These are phyloP conservation scores for Saccharomyces kudriavzevii DNA, from an alignment of 805 yeast genomes.

Conservation along the genomic window DNA sequence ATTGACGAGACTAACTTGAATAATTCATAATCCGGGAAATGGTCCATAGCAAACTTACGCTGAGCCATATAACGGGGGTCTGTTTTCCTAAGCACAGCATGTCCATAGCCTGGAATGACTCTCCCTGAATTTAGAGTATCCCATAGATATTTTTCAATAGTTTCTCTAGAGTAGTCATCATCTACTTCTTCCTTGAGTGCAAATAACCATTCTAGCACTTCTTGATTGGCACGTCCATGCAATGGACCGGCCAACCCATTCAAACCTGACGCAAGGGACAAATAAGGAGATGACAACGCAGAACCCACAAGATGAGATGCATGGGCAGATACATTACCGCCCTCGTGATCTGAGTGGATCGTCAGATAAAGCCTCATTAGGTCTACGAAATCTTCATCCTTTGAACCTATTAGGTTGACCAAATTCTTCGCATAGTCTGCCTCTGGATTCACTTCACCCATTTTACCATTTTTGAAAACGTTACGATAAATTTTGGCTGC, in stretches of 20 bases:
- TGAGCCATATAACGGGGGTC: constrained; percentile 85
- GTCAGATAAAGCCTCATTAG: constrained; percentile 74
- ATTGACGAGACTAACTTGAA: constrained; percentile 72
- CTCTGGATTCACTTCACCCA: constrained; percentile 40
- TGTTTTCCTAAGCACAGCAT: constrained; percentile 80
- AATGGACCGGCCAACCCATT: constrained; percentile 84
- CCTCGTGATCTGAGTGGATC: constrained; percentile 83
- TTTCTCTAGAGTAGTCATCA: constrained; percentile 60
- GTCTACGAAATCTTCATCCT: constrained; percentile 65
- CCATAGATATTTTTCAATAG: constrained; percentile 72
- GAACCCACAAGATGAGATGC: constrained; percentile 82
- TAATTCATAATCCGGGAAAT: constrained; percentile 70
- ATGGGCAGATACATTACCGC: constrained; percentile 84
- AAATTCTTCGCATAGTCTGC: constrained; percentile 62
- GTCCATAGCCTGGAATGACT: constrained; percentile 85
- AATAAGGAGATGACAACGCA: constrained; percentile 69
- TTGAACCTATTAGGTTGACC: constrained; percentile 49
- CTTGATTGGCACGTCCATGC: constrained; percentile 85
- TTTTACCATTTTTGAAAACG: constrained; percentile 74
- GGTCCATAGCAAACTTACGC: constrained; percentile 70
- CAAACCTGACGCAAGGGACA: constrained; percentile 73
- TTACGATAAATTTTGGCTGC: constrained; percentile 81
- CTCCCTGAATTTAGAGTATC: constrained; percentile 72
- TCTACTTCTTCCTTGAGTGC: constrained; percentile 49
- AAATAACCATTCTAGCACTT: constrained; percentile 73